These are phyloP conservation scores for Coccinonectria pachysandricola DNA, from an alignment of 2,329 filamentous ascomycete genomes.

Conservation along the genomic window DNA sequence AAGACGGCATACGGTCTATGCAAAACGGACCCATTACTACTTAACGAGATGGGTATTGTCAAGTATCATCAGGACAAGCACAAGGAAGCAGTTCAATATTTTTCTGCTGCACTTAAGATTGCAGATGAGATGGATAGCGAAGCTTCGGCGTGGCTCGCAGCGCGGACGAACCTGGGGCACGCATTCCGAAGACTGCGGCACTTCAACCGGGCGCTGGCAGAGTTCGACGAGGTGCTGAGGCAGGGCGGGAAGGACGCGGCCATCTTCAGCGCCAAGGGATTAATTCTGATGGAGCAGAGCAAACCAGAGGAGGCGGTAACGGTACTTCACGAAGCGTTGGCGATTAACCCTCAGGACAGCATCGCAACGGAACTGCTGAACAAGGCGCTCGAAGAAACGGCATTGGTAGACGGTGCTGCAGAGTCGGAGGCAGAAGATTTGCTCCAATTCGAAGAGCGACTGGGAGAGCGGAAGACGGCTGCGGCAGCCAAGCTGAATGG, in stretches of 20 bases:
- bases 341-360: conserved; percentile 68
- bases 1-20: conserved; percentile 79
- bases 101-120: conserved; percentile 65
- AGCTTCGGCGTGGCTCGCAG: conserved; percentile 70
- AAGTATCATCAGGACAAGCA: conserved; percentile 82
- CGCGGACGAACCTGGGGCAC: conserved; percentile 81
- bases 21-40: conserved; percentile 73
- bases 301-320: conserved; percentile 67
- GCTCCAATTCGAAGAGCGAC: conserved; percentile 40
- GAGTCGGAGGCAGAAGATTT: conserved; percentile 37
- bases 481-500: conserved; percentile 30
- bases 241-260: conserved; percentile 69
- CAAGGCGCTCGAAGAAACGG: conserved; percentile 57
- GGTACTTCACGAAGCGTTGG: conserved; percentile 74
- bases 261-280: conserved; percentile 72
- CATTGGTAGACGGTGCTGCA: conserved; percentile 33
- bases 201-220: conserved; percentile 59
- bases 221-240: conserved; percentile 82
- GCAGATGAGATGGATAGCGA: conserved; percentile 76
- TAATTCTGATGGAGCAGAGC: conserved; percentile 71
- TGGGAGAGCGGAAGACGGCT: conserved; percentile 36
- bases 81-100: conserved; percentile 65
- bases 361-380: conserved; percentile 70
- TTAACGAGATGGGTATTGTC: conserved; percentile 96
- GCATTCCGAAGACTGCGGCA: conserved; percentile 64